Evolutionary conservation across 495 filamentous ascomycete species (phyloP), one percentile per base, ranked within the genome.

Genomic region (Neurospora tetraspora): DNA sequence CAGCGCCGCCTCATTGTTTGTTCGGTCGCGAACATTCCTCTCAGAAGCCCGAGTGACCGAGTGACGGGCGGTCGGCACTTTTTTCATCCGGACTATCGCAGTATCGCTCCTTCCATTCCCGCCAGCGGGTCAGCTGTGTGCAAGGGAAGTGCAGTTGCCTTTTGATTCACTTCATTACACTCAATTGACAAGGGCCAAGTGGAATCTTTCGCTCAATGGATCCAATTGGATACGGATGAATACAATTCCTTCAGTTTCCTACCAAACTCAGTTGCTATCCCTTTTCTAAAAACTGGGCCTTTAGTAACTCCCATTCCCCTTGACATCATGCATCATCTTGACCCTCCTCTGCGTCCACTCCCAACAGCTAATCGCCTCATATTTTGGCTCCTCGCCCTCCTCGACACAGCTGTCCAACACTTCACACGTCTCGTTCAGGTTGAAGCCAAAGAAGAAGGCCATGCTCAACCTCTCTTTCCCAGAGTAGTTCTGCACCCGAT

Each of bases 371-470:
- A 90, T 85, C 70, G 87, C 86, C 68, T 85, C 83, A 75, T 89
- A 89, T 72, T 86, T 83, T 69, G 82, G 80, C 31, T 83, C 85
- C 74, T 86, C 86, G 2, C 80, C 81, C 68, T 83, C 82, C 39
- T 84, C 84, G 45, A 85, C 79, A 71, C 87, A 89, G 34, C 81
- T 83, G 23, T 86, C 84, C 43, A 89, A 77, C 73, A 88, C 87
- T 68, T 80, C 80, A 80, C 82, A 72, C 76, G 81, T 81, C 83
- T 82, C 70, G 79, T 87, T 83, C 69, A 85, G 79, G 43, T 83
- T 81, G 37, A 86, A 84, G 5, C 83, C 79, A 68, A 89, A 85
- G 73, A 90, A 90, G 73, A 90, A 89, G 2, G 89, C 88, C 78
- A 91, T 89, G 53, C 85, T 88, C 73, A 86, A 84, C 61, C 85